phyloP scores from a whole-genome alignment of 2,329 filamentous ascomycete genomes.

The Fusarium sambucinum region DNA sequence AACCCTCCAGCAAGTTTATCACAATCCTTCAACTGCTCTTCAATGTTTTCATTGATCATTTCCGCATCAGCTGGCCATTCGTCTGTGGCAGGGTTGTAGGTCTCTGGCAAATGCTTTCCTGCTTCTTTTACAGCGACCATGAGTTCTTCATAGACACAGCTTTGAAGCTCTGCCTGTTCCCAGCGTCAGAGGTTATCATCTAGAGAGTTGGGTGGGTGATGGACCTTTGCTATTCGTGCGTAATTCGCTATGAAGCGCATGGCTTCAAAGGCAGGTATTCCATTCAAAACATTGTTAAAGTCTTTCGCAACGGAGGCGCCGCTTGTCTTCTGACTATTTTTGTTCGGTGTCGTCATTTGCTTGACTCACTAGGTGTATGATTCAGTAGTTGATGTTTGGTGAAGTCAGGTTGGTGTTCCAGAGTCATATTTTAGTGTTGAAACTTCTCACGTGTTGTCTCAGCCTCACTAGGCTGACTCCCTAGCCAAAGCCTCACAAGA shows the following conservation, averaged over 20 bases:
- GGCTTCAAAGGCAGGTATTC: constrained; percentile 9
- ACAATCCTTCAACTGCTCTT: neutral
- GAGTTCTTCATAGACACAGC: constrained; percentile 7
- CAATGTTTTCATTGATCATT: neutral
- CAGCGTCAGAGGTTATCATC: neutral
- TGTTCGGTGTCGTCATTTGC: constrained; percentile 4
- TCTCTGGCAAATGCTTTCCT: neutral
- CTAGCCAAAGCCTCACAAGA: neutral
- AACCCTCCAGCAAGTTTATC: constrained; percentile 7
- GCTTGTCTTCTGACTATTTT: neutral
- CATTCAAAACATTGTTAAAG: constrained; percentile 1
- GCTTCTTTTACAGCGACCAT: neutral
- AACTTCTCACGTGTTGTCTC: neutral
- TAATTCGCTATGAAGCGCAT: constrained; percentile 23
- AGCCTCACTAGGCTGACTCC: constrained; percentile 16
- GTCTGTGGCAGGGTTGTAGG: neutral
- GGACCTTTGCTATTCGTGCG: constrained; percentile 11
- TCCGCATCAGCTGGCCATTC: constrained; percentile 19
- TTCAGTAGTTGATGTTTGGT: neutral
- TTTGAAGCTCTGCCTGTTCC: neutral
- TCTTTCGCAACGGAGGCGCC: constrained; percentile 1
- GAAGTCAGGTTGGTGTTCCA: no score
- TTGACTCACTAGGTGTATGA: rapidly evolving
- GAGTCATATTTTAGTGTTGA: neutral
- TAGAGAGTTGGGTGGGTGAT: rapidly evolving